Conservation (phyloP, 352 stramenopile species). For the Albugo candida region DNA sequence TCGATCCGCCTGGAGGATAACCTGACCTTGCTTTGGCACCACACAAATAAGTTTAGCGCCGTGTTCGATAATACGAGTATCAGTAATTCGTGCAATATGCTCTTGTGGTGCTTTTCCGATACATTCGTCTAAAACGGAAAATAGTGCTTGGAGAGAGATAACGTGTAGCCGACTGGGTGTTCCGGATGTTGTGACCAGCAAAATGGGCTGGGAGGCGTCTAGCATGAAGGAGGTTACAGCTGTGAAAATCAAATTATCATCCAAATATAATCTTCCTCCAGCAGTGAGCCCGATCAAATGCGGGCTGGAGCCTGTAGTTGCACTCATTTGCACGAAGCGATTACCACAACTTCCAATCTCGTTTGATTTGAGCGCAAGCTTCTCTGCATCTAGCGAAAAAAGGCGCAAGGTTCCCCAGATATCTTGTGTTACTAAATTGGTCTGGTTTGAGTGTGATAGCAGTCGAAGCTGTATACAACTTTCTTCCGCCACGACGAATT, state of each 20-base stretch:
- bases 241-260: not conserved
- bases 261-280: too few species aligned
- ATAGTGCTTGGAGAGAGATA: constrained; percentile 14
- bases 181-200: constrained; percentile 49
- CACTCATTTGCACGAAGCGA: too few species aligned
- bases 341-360: too few species aligned
- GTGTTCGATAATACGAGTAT: constrained; percentile 34
- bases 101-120: not conserved
- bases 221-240: constrained; percentile 41
- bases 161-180: constrained; percentile 35
- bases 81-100: constrained; percentile 8
- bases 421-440: too few species aligned
- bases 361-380: too few species aligned
- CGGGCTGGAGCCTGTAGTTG: too few species aligned
- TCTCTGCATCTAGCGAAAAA: too few species aligned
- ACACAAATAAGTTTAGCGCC: constrained; percentile 39
- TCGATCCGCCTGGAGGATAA: constrained; percentile 53
- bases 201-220: constrained; percentile 14
- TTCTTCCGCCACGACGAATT: too few species aligned
- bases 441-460: too few species aligned
- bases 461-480: too few species aligned
- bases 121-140: not conserved
- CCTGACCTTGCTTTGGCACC: constrained; percentile 23
- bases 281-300: too few species aligned
- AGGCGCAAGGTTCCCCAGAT: too few species aligned